Percentiles rank a stretch among this genome's conserved stretches.
Conservation (phyloP, 176 grass and related monocot genomes). For the Avena sativa region DNA sequence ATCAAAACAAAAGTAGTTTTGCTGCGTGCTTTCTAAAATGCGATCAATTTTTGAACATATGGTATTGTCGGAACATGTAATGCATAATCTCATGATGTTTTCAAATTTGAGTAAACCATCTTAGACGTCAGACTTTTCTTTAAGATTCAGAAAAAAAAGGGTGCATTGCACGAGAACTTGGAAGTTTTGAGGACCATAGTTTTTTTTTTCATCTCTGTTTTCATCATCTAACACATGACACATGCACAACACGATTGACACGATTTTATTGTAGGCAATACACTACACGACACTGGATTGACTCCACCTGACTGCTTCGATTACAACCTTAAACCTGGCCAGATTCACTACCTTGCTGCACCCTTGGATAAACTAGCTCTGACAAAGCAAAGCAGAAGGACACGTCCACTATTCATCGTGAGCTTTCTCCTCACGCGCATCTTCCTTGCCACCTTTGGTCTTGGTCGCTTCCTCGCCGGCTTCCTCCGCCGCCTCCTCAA, state of each 20-base stretch:
- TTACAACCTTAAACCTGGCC: not conserved
- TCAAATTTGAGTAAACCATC: too few relatives aligned
- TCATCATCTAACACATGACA: too few relatives aligned
- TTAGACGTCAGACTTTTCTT: too few relatives aligned
- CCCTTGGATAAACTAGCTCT: not conserved
- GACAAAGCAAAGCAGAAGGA: not conserved
- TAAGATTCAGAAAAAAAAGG: too few relatives aligned
- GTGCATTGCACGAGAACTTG: too few relatives aligned
- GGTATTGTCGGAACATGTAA: too few relatives aligned
- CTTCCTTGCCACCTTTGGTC: not conserved
- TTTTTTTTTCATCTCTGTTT: too few relatives aligned
- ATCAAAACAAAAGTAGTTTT: too few relatives aligned
- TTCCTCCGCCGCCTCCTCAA: not conserved
- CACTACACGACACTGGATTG: not conserved
- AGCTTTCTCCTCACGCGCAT: not conserved
- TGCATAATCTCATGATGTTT: too few relatives aligned
- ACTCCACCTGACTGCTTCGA: not conserved
- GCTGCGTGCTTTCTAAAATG: too few relatives aligned
- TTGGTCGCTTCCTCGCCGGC: not conserved
- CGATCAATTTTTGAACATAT: too few relatives aligned
- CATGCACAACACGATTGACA: not conserved
- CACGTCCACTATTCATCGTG: constrained; percentile 12
- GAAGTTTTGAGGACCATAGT: too few relatives aligned
- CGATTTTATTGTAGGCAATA: not conserved
- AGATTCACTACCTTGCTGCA: not conserved